A percentile compares a stretch with the other conserved stretches of the same genome.
Evolutionary conservation across 441 rosid genomes (phyloP).

Genomic region (Populus trichocarpa): DNA sequence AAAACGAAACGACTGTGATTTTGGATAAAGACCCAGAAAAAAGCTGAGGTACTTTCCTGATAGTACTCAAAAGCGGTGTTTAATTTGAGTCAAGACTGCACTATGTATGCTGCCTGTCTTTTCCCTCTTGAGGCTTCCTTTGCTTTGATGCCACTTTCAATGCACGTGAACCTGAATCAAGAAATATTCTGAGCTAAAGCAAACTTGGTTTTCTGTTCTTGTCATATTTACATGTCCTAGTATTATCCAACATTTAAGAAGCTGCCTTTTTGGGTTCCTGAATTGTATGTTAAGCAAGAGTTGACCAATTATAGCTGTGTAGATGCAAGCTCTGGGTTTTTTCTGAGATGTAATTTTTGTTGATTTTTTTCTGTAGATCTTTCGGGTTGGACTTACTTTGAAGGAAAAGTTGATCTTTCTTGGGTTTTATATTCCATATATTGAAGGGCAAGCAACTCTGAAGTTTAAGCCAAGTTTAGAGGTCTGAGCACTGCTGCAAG

Average conservation of each 20-base stretch:
- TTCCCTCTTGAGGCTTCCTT: background rate
- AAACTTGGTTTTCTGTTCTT: slow-evolving; percentile 5
- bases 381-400: slow-evolving; percentile 15
- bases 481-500: slow-evolving; percentile 8
- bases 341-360: background rate
- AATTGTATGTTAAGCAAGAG: background rate
- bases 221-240: background rate
- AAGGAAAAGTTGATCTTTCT: slow-evolving; percentile 9
- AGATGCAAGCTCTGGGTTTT: slow-evolving; percentile 7
- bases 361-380: slow-evolving; percentile 15
- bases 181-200: slow-evolving; percentile 15
- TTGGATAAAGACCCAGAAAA: slow-evolving; percentile 2
- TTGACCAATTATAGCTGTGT: background rate
- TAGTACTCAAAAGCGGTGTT: background rate
- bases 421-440: background rate
- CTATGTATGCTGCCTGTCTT: background rate
- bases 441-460: slow-evolving; percentile 7
- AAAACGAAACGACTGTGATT: background rate
- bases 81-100: background rate
- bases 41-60: slow-evolving; percentile 4
- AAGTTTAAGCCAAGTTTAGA: slow-evolving; percentile 14
- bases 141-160: slow-evolving; percentile 10
- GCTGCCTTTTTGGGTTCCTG: background rate
- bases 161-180: background rate
- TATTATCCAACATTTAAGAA: background rate